phyloP scores from a whole-genome alignment of 2,329 filamentous ascomycete species.

The Graphilbum sp. region DNA sequence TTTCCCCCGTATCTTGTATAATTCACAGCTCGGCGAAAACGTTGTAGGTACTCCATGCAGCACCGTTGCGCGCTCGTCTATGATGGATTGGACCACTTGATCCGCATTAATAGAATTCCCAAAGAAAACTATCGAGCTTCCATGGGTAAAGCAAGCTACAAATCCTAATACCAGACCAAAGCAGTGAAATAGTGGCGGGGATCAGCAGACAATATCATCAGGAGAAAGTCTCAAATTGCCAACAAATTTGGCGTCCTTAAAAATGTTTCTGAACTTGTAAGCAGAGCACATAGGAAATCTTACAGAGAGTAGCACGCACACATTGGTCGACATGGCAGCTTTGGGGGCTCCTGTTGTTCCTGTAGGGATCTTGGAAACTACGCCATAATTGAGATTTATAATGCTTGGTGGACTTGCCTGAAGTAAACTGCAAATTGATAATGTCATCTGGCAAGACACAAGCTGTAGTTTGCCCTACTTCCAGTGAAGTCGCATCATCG shows the following conservation, averaged over 20 bases:
- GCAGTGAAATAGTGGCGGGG: neutral
- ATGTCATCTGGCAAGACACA: neutral
- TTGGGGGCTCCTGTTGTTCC: neutral
- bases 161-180: neutral
- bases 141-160: neutral
- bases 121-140: neutral
- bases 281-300: neutral
- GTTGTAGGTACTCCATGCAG: neutral
- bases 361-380: neutral
- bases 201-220: neutral
- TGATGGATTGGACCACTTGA: neutral
- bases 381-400: neutral
- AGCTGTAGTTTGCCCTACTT: no score
- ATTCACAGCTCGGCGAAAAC: neutral
- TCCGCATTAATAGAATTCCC: neutral
- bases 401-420: neutral
- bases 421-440: neutral
- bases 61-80: neutral
- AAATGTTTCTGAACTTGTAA: neutral
- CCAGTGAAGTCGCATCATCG: no score
- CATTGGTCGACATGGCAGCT: neutral
- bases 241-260: neutral
- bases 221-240: neutral
- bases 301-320: neutral
- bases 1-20: neutral